Evolutionary conservation across 192 early-diverging fungal species (phyloP).

Genomic region (Funneliformis geosporum): DNA sequence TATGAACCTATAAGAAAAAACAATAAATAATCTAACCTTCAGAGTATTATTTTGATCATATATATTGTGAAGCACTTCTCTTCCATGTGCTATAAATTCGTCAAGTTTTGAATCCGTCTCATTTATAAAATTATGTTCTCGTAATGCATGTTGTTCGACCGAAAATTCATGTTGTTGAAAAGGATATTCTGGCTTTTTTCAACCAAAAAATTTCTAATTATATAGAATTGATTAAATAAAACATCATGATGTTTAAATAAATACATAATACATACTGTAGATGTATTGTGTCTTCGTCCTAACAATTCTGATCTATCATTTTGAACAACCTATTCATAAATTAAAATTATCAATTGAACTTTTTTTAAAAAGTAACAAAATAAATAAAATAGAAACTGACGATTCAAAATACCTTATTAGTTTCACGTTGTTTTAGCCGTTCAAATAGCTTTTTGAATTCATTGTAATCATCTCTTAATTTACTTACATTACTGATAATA

Average conservation of each 20-base stretch:
- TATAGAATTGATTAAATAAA: neutral
- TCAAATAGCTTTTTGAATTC: slow-evolving; percentile 50
- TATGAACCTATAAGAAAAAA: neutral
- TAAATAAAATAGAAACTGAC: too few species aligned
- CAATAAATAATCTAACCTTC: slow-evolving; percentile 44
- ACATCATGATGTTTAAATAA: neutral
- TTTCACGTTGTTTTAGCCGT: slow-evolving; percentile 48
- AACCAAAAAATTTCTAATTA: slow-evolving; percentile 9
- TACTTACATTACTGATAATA: slow-evolving; percentile 49
- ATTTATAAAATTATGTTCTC: slow-evolving; percentile 50
- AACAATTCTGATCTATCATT: slow-evolving; percentile 51
- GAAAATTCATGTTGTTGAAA: slow-evolving; percentile 36
- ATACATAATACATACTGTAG: slow-evolving; percentile 12
- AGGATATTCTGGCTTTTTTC: slow-evolving; percentile 44
- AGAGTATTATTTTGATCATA: slow-evolving; percentile 58
- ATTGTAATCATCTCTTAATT: slow-evolving; percentile 55
- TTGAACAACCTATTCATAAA: slow-evolving; percentile 27
- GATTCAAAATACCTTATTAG: slow-evolving; percentile 34
- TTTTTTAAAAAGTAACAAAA: too few species aligned
- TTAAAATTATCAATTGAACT: neutral
- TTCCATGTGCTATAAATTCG: slow-evolving; percentile 56
- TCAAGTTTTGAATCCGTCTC: slow-evolving; percentile 53
- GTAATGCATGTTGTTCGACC: slow-evolving; percentile 37
- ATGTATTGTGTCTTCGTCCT: slow-evolving; percentile 45
- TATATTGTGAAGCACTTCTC: slow-evolving; percentile 50